Evolutionary conservation across 192 early-diverging fungal genomes (phyloP), one percentile per base, ranked within the genome.

Genomic region (Ramicandelaber brevisporus): DNA sequence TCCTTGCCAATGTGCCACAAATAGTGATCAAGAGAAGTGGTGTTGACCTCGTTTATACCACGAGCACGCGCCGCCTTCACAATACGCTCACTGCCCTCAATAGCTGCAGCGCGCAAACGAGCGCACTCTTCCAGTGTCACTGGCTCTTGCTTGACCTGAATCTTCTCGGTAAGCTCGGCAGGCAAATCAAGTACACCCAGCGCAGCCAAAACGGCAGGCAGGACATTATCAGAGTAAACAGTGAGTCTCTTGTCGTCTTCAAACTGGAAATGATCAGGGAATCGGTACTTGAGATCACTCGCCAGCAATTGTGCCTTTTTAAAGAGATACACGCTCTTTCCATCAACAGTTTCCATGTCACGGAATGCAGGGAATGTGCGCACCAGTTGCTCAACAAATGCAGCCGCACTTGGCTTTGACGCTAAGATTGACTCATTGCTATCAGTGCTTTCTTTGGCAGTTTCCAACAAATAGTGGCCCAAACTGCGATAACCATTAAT

Each of bases 1-100:
- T 63, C 73, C 26, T 80, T 80, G 14, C 67, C 76, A 15, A 75
- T 44, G n/a, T 60, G 44, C 76, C 73, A 74, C 22, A 73, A 51
- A 35, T 71, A 80, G 10, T 57, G 55, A 50, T 69, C 71, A 38
- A 80, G 33, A 14, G 55, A 63, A 5, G 42, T 46, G 17, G 48
- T 41, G 24, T 37, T 46, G 8, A 54, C 47, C 8, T 51, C 33
- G 3, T 29, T 42, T 27, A 61, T 55, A 11, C 56, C 46, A 10
- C 30, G 24, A 21, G 21, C 45, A 1, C 37, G 36, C 20, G 28
- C 43, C 2, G 50, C 30, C 1, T 43, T 34, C 2, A 70, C 64
- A 15, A 77, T 62, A 14, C 46, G 39, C 14, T 69, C 59, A 21
- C 60, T 68, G 2, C 57, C 73, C 14, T 60, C 57, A 18, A 80